Percentiles rank a stretch among this genome's conserved stretches.
phyloP scores from a whole-genome alignment of 2,329 filamentous ascomycete genomes.

The Cercospora nicotianae region DNA sequence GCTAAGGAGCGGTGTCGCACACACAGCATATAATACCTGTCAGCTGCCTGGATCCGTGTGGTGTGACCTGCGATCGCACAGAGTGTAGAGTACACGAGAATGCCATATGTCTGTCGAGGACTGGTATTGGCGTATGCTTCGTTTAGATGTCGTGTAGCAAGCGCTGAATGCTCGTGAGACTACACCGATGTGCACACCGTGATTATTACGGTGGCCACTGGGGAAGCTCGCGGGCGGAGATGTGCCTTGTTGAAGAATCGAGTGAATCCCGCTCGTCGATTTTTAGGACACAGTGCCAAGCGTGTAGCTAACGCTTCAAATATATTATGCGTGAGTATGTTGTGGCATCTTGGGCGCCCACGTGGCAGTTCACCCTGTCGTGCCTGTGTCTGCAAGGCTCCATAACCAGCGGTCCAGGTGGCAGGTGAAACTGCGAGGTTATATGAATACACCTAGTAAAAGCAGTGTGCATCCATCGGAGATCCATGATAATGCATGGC shows the following conservation, averaged over 20 bases:
- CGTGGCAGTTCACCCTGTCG: slow-evolving; percentile 8
- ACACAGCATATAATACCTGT: slow-evolving; percentile 5
- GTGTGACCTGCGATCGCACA: neutral
- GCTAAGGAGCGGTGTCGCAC: slow-evolving; percentile 6
- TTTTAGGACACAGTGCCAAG: neutral
- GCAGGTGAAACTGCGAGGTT: neutral
- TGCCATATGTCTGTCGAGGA: neutral
- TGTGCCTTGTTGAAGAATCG: slow-evolving; percentile 14
- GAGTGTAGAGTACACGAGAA: neutral
- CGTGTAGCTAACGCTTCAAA: slow-evolving; percentile 11
- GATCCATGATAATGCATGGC: neutral
- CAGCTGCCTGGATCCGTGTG: slow-evolving; percentile 12
- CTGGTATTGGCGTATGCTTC: neutral
- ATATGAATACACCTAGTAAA: neutral
- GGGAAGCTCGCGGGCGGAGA: slow-evolving; percentile 4
- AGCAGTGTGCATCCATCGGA: neutral
- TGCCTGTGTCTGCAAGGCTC: neutral
- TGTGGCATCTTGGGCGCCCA: slow-evolving; percentile 11
- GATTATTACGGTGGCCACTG: neutral
- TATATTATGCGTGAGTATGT: slow-evolving; percentile 5
- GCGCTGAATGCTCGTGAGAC: neutral
- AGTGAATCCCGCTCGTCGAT: neutral
- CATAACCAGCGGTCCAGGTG: neutral
- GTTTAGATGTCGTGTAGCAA: slow-evolving; percentile 13
- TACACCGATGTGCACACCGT: neutral